These are phyloP conservation scores for Nemania bipapillata DNA, from an alignment of 2,329 filamentous ascomycete genomes.

Conservation along the genomic window DNA sequence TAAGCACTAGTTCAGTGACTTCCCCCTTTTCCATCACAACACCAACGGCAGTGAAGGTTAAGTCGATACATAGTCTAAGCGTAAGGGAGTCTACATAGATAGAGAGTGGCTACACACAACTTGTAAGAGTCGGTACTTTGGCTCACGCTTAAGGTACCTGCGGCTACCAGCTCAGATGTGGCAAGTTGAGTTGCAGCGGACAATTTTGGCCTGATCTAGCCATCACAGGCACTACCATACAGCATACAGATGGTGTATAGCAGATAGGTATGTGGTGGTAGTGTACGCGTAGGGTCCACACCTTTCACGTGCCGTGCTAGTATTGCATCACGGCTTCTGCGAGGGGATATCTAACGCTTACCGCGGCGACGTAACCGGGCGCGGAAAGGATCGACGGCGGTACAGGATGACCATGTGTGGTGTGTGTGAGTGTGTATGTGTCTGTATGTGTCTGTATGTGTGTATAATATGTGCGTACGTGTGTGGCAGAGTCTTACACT, in stretches of 20 bases:
- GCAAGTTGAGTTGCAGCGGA: not conserved
- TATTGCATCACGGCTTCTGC: conserved; percentile 19
- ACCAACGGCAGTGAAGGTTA: not conserved
- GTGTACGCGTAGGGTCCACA: not conserved
- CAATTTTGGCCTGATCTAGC: not conserved
- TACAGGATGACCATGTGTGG: conserved; percentile 21
- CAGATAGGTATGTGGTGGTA: not conserved
- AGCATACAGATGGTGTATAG: not conserved
- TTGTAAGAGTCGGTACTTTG: not conserved
- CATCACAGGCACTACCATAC: not conserved
- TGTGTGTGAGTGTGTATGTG: not conserved
- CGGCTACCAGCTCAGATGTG: no score
- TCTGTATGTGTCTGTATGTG: no score
- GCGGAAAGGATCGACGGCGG: conserved; percentile 22
- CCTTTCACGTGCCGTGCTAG: conserved; percentile 29
- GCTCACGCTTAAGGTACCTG: not conserved
- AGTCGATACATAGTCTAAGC: not conserved
- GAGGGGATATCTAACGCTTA: conserved; percentile 23
- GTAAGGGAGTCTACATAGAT: no score
- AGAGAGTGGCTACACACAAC: not conserved
- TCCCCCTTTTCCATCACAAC: conserved; percentile 7
- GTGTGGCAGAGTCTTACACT: not conserved
- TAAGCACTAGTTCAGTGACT: conserved; percentile 3
- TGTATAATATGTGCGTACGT: no score
- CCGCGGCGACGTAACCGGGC: conserved; percentile 16